A percentile compares a stretch with the other conserved stretches of the same genome.
Conservation (phyloP, 306 rosid species). For the Cyamopsis tetragonoloba region DNA sequence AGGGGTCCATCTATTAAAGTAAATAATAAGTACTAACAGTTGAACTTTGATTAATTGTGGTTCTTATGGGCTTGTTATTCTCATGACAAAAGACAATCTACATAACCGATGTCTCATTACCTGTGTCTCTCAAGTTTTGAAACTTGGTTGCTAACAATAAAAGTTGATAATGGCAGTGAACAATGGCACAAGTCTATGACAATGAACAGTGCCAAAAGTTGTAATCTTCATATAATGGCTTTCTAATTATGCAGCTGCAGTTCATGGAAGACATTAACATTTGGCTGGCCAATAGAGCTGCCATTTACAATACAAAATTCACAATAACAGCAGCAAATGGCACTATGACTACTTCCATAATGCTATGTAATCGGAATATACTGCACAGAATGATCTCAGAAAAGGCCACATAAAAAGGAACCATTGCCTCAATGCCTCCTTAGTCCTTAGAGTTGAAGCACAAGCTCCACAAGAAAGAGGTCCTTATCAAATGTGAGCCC, state of each 20-base stretch:
- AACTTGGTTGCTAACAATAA: not conserved
- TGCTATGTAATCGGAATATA: not conserved
- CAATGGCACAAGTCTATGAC: not conserved
- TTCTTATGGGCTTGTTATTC: not conserved
- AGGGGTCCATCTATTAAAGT: not conserved
- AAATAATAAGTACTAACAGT: slow-evolving; percentile 18
- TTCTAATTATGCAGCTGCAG: not conserved
- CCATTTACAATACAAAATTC: slow-evolving; percentile 22
- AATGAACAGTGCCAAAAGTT: not conserved
- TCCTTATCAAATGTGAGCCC: slow-evolving; percentile 79
- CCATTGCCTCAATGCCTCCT: not conserved
- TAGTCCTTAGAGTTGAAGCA: slow-evolving; percentile 45
- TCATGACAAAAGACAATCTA: not conserved
- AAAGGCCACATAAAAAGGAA: too few species aligned
- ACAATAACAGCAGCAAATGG: not conserved
- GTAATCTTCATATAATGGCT: slow-evolving; percentile 5
- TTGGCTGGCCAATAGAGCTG: slow-evolving; percentile 1
- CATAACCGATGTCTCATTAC: not conserved
- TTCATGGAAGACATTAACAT: slow-evolving; percentile 23
- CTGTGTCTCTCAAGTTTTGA: not conserved
- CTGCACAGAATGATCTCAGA: not conserved
- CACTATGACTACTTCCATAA: not conserved
- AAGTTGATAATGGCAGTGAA: not conserved
- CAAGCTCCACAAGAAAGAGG: slow-evolving; percentile 72
- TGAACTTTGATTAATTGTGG: not conserved